These are phyloP conservation scores for Penicillium vulpinum DNA, from an alignment of 2,329 filamentous ascomycete species.

Conservation along the genomic window DNA sequence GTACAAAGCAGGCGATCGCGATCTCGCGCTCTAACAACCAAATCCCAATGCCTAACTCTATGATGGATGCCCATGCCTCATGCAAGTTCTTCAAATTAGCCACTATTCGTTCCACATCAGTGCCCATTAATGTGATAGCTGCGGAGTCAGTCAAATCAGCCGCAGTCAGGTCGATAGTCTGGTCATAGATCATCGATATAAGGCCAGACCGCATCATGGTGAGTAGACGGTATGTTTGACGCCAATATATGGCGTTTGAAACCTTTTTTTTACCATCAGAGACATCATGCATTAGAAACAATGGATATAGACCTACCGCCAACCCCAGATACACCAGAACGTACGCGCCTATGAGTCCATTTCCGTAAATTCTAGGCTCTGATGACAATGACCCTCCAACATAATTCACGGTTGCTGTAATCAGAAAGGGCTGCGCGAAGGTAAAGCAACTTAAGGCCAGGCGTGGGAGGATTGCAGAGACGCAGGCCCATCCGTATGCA, in stretches of 20 bases:
- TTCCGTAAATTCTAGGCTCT: background rate
- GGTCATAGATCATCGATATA: constrained; percentile 7
- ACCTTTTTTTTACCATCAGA: background rate
- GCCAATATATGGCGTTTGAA: constrained; percentile 5
- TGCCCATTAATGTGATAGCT: constrained; percentile 8
- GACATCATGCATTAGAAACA: background rate
- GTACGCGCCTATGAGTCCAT: background rate
- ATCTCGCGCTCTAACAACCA: constrained; percentile 5
- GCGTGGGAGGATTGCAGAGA: background rate
- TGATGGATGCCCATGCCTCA: constrained; percentile 8
- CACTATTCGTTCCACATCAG: constrained; percentile 3
- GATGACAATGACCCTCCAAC: background rate
- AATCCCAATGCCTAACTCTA: background rate
- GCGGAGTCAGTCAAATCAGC: background rate
- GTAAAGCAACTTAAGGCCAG: background rate
- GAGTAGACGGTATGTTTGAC: background rate
- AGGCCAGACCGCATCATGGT: constrained; percentile 5
- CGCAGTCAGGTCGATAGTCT: background rate
- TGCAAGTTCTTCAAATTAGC: background rate
- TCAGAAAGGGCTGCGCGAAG: background rate
- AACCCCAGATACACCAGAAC: background rate
- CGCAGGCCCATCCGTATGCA: background rate
- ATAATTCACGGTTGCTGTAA: background rate
- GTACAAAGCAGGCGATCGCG: background rate
- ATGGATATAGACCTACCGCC: background rate